Base-by-base conservation (phyloP, 345 rosid species). In the Noccaea caerulescens region DNA sequence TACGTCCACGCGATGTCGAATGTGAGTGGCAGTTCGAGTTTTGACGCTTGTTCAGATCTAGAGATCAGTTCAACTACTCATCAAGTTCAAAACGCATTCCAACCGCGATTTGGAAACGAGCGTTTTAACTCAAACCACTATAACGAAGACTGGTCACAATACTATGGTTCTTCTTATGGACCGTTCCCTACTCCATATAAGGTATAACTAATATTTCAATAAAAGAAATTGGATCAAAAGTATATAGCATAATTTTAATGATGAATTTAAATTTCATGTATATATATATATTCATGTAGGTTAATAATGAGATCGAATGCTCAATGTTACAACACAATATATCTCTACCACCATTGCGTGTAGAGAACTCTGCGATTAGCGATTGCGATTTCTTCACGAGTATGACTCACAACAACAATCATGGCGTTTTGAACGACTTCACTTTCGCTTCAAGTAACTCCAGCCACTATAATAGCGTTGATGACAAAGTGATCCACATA, bases 331-430 rank as follows among this genome's bases (percentile, higher is more conserved):
- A 58, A 77, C 67, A 77, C 62, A 71, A 77, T 58, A 53, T 58
- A 10, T 44, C 68, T 6, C 36, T 84, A 76, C 91, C 96, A 10
- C 91, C 91, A 7, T 75, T 89, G 77, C 87, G 78, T 61, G 83
- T 86, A 57, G 90, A 82, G 57, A 88, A 83, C 71, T 77, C 82
- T 72, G 80, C 78, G n/a, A 25, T 39, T 56, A 79, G 67, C 30
- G 63, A 76, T 6, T 83, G 82, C 25, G 56, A 77, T 58, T 65
- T 70, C 72, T 76, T 55, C 51, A 39, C 59, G 46, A 71, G 63
- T 34, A 65, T 62, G 69, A 58, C 67, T 65, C 84, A 71, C 50
- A 72, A 84, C 65, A 79, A 69, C 32, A 73, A 82, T 34, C 68
- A 78, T 72, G 74, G 72, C 14, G 66, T 73, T 14, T 71, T 52